Base-by-base conservation (phyloP, 2,329 filamentous ascomycete genomes). In the Venturia aucupariae region DNA sequence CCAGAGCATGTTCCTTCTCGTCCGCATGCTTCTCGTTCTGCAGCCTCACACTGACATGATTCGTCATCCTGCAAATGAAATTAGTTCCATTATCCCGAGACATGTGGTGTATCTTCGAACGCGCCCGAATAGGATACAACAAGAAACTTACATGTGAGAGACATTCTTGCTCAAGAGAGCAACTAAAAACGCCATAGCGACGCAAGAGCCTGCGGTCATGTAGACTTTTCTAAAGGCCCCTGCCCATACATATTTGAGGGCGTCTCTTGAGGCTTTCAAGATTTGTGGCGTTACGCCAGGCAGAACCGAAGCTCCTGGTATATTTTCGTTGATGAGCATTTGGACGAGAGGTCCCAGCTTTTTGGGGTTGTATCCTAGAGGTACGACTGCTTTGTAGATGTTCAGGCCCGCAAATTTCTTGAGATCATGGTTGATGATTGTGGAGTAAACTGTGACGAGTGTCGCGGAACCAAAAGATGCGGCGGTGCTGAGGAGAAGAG, bases 191-290 rank as follows among this genome's bases (percentile, higher is more conserved):
- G 64, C 63, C n/a, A 30, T 19, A 11, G 48, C 63, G 15, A 30
- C 62, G 44, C 66, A 66, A 22, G 48, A 38, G 11, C 22, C 24
- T 27, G 64, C 63, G 3, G 41, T 48, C 19, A 55, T 38, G 39
- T 66, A 66, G 2, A 66, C 39, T 17, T 63, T 51, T 24, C 64
- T 41, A 24, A 66, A 66, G 15, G 44, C 64, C 48, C n/a, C 27
- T 6, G 64, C 54, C 46, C 54, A 64, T 2, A 46, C 38, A 13
- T 24, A 60, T 39, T 66, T 65, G n/a, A 64, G 19, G 8, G 63
- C 51, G 22, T 66, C 62, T 15, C 44, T 59, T 5, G 62, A 48
- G 8, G 62, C 64, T 27, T 60, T 19, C 17, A 65, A 17, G 5
- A 64, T 61, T 15, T 42, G 15, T 19, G 51, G 61, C 27, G 61